Evolutionary conservation across 805 yeast genomes (phyloP).

Genomic region (Starmerella floricola): DNA sequence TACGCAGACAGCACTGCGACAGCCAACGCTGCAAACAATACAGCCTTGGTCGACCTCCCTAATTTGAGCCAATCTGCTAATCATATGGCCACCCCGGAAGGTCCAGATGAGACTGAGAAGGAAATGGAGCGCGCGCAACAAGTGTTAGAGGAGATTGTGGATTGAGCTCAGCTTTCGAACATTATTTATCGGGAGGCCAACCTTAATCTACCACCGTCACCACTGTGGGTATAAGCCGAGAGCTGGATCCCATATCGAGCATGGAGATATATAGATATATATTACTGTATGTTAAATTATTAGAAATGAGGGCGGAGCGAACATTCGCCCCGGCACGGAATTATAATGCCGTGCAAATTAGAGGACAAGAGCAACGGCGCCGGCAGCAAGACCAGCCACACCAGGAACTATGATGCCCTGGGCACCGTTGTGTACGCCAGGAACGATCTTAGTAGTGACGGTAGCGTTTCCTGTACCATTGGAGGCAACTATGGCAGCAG

Average conservation of each 20-base stretch:
- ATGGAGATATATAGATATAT: too few relatives aligned
- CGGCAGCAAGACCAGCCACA: constrained; percentile 1
- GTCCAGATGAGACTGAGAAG: constrained; percentile 10
- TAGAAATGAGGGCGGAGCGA: too few relatives aligned
- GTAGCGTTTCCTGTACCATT: not conserved
- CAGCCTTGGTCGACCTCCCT: constrained; percentile 16
- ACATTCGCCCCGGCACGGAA: too few relatives aligned
- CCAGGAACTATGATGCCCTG: not conserved
- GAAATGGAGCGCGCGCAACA: constrained; percentile 15
- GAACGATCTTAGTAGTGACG: not conserved
- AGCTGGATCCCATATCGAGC: too few relatives aligned
- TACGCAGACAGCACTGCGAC: constrained; percentile 25
- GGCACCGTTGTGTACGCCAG: constrained; percentile 8
- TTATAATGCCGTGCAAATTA: not conserved
- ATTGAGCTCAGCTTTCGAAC: too few relatives aligned
- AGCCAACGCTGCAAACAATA: constrained; percentile 23
- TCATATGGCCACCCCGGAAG: constrained; percentile 17
- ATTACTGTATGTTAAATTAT: too few relatives aligned
- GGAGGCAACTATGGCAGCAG: too few relatives aligned
- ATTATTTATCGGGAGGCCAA: too few relatives aligned
- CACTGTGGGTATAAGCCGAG: too few relatives aligned
- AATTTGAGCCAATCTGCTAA: constrained; percentile 17
- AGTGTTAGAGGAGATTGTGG: constrained; percentile 4
- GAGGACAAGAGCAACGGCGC: constrained; percentile 2
- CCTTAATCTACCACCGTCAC: too few relatives aligned